Conservation (phyloP, 768 basidiomycete species). For the Crepidotus variabilis region DNA sequence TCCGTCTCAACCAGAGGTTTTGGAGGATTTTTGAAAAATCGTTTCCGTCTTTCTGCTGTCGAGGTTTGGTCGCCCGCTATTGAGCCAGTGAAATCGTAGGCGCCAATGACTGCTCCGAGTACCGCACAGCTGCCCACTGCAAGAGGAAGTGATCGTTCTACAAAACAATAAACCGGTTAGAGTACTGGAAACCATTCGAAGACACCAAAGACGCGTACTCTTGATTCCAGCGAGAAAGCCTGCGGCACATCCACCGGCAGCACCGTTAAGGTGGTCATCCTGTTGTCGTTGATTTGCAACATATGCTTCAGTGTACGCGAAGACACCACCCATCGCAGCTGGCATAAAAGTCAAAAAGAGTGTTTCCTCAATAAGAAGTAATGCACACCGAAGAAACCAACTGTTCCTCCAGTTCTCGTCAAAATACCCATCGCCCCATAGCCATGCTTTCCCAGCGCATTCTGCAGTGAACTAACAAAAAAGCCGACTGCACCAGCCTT, state of each 20-base stretch:
- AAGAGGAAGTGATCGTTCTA: constrained; percentile 82
- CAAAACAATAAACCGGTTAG: background rate
- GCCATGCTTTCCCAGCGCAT: constrained; percentile 73
- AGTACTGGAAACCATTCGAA: background rate
- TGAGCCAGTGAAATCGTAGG: constrained; percentile 76
- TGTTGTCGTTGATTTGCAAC: constrained; percentile 79
- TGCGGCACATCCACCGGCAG: constrained; percentile 87
- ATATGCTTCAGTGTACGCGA: constrained; percentile 75
- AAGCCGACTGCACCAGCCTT: constrained; percentile 65
- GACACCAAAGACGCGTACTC: constrained; percentile 39
- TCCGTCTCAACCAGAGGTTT: constrained; percentile 30
- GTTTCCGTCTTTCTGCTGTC: constrained; percentile 66
- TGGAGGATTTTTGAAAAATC: constrained; percentile 79
- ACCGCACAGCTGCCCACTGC: constrained; percentile 77
- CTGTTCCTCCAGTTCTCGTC: constrained; percentile 84
- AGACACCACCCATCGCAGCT: constrained; percentile 91
- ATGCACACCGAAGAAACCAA: constrained; percentile 80
- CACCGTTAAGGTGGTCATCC: constrained; percentile 80
- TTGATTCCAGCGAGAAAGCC: constrained; percentile 88
- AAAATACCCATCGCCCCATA: constrained; percentile 83
- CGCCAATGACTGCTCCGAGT: constrained; percentile 76
- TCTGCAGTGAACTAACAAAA: constrained; percentile 69
- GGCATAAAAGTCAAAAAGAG: background rate
- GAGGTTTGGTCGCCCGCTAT: constrained; percentile 41
- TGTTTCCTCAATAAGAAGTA: background rate